These are phyloP conservation scores for Arabidopsis hybrid DNA, from an alignment of 441 rosid genomes.

Conservation along the genomic window DNA sequence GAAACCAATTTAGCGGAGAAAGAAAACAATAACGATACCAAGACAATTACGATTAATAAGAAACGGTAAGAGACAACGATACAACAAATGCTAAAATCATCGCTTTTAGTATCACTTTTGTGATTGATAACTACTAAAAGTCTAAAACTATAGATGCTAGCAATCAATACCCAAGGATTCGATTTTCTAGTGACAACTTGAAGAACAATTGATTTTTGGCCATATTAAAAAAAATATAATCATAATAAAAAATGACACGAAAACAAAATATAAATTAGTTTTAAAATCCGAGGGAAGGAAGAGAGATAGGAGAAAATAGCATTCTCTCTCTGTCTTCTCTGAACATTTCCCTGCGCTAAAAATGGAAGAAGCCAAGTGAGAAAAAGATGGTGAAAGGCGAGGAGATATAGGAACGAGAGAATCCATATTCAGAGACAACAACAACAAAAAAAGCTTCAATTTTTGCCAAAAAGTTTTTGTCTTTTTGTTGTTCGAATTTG, in stretches of 20 bases:
- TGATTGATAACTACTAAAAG: too few relatives aligned
- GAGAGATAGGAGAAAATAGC: conserved; percentile 20
- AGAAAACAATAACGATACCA: too few relatives aligned
- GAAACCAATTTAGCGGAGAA: too few relatives aligned
- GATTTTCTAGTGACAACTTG: background rate
- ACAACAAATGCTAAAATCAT: too few relatives aligned
- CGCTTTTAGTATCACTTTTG: too few relatives aligned
- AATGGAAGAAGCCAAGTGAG: conserved; percentile 9
- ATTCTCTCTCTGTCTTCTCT: background rate
- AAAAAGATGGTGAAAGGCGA: conserved; percentile 26
- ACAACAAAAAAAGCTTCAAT: background rate
- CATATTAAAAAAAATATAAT: too few relatives aligned
- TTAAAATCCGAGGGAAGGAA: background rate
- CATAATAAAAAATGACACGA: too few relatives aligned
- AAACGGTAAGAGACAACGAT: too few relatives aligned
- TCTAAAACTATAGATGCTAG: too few relatives aligned
- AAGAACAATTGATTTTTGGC: background rate
- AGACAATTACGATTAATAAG: too few relatives aligned
- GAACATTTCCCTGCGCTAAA: conserved; percentile 23
- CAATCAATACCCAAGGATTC: background rate
- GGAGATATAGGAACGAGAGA: conserved; percentile 35
- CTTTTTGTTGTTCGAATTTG: background rate
- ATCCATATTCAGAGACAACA: background rate
- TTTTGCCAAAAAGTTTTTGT: background rate
- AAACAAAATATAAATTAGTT: background rate